Evolutionary conservation across 768 basidiomycete species (phyloP), one percentile per base, ranked within the genome.

Genomic region (Kwoniella sp.): DNA sequence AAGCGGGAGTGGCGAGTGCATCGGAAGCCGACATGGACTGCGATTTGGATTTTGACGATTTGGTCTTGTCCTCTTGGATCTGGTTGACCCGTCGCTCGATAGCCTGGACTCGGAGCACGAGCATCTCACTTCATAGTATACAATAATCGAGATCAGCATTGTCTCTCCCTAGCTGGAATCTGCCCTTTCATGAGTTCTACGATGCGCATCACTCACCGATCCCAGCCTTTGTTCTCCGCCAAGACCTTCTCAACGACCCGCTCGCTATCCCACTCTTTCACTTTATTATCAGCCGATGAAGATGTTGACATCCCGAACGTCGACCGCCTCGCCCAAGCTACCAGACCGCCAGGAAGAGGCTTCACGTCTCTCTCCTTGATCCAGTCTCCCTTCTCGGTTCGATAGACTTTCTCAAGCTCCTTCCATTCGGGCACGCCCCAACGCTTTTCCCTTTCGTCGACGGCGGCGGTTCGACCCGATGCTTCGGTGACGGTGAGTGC

Each of bases 401-500:
- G 55, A 52, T 68, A 75, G 0, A 72, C 70, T 45, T 65, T 73
- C 51, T 77, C 76, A n/a, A 77, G 69, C 38, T 58, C 54, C 59
- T 77, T 77, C 76, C 76, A 77, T 37, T 77, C 74, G 7, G 51
- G 26, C 2, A 77, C 67, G 13, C 76, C 72, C 76, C 76, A 77
- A 5, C 25, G 30, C 53, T 65, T 45, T 37, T 55, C 57, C 20
- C n/a, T 26, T 57, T 7, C 47, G 13, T 52, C 26, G 5, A 20
- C 13, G 34, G 7, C 5, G 13, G 5, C 34, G 34, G 13, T 13
- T 34, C 13, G 13, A 5, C 34, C 34, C 5, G 5, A 34, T 34
- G 5, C 34, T 13, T 34, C 13, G 13, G 34, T 34, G 7, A 34
- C 7, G 13, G 34, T 34, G 13, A 34, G 34, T 5, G 5, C 34